Evolutionary conservation across 2,329 filamentous ascomycete species (phyloP), one percentile per base, ranked within the genome.

Genomic region (Penicillium verrucosum): DNA sequence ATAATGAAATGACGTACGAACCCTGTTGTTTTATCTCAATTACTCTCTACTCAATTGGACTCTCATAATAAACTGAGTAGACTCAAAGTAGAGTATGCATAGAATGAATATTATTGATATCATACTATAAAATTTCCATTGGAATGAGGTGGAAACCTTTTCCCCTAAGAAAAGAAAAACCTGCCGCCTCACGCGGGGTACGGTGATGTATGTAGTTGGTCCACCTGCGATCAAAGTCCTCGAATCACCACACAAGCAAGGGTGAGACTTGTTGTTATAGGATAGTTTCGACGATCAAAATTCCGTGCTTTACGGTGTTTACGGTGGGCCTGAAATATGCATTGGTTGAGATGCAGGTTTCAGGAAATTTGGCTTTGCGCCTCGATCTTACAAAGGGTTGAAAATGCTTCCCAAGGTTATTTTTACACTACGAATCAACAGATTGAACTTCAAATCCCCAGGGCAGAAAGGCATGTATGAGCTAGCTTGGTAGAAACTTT

Each of bases 401-500:
- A 16, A 5, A 14, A 32, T 46, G 6, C 29, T 34, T 18, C 18
- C 18, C 18, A 18, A 18, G 18, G 18, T 18, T 14, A 5, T 16
- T 25, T 5, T 46, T 46, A 34, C 30, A 36, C 21, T 30, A 32
- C 37, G 2, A 29, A 36, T 38, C 25, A 21, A 38, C 50, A 21
- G 27, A 18, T 58, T 14, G 12, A 23, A 23, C 21, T 34, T 34
- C n/a, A 25, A 34, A 2, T 30, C 29, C 30, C 38, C 32, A 44
- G 23, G 37, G 38, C 25, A 45, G 16, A 44, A 37, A 52, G 53
- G 36, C 36, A 52, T 57, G 54, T 37, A 52, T 56, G 56, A 56
- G 23, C 56, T 50, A 62, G 60, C 54, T 63, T 36, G 45, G 55
- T 63, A 59, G 57, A 62, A 60, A 63, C 61, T 68, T 61, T 68